Conservation (phyloP, 2,329 filamentous ascomycete genomes). For the Leptographium galeiforme region DNA sequence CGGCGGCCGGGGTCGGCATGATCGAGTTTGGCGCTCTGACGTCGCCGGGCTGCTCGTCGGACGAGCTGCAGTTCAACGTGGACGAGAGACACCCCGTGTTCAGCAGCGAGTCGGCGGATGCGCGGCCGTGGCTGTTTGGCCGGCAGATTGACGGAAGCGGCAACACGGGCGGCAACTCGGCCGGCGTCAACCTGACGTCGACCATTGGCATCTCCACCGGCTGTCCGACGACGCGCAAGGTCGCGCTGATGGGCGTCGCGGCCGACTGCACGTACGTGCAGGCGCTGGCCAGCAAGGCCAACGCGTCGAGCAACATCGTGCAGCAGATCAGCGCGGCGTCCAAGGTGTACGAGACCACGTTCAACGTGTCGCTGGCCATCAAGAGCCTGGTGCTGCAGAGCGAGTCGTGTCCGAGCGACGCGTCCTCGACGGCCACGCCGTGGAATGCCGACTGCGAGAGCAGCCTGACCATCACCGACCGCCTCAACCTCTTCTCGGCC, state of each 20-base stretch:
- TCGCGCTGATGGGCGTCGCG: conserved; percentile 81
- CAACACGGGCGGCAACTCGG: conserved; percentile 54
- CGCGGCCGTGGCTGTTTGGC: conserved; percentile 56
- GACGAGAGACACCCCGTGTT: conserved; percentile 58
- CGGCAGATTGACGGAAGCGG: conserved; percentile 53
- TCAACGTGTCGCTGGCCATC: conserved; percentile 89
- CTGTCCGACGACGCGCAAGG: conserved; percentile 79
- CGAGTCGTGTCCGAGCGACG: conserved; percentile 52
- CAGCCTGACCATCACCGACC: conserved; percentile 53
- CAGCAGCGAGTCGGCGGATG: conserved; percentile 28
- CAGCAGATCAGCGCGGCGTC: conserved; percentile 76
- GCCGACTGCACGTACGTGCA: conserved; percentile 83
- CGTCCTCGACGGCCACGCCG: conserved; percentile 50
- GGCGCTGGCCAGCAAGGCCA: conserved; percentile 51
- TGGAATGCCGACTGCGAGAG: conserved; percentile 73
- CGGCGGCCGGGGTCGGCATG: no score
- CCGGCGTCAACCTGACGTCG: conserved; percentile 61
- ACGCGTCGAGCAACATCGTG: conserved; percentile 66
- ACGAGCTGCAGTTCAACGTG: conserved; percentile 69
- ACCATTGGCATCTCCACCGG: conserved; percentile 75
- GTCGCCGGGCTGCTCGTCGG: conserved; percentile 50
- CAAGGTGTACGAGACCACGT: conserved; percentile 73
- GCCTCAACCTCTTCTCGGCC: conserved; percentile 73
- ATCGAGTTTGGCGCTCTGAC: not conserved
- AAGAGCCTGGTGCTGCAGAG: conserved; percentile 72